Percentiles rank a stretch among this genome's conserved stretches.
These are phyloP conservation scores for Diaporthe eres DNA, from an alignment of 2,329 filamentous ascomycete species.

Conservation along the genomic window DNA sequence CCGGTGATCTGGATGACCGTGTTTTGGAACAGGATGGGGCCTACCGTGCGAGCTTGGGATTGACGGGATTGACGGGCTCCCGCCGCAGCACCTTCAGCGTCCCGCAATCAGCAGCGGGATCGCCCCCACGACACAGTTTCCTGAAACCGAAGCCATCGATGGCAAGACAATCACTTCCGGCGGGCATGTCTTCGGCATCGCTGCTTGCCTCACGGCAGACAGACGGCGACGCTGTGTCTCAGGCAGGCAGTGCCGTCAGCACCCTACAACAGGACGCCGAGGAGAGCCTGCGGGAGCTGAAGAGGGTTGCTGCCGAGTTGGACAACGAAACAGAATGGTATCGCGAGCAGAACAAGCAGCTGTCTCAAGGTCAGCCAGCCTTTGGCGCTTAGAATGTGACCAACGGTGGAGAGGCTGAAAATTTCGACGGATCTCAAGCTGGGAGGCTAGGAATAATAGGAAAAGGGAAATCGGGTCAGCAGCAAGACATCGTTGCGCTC, in stretches of 20 bases:
- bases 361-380: conserved; percentile 49
- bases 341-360: conserved; percentile 58
- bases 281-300: conserved; percentile 59
- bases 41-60: conserved; percentile 39
- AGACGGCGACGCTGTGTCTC: conserved; percentile 26
- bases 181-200: conserved; percentile 32
- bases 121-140: conserved; percentile 35
- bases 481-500: not conserved
- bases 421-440: not conserved
- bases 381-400: conserved; percentile 51
- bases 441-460: not conserved
- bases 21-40: conserved; percentile 40
- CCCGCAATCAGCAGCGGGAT: conserved; percentile 34
- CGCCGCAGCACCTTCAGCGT: conserved; percentile 37
- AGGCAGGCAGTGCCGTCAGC: conserved; percentile 58
- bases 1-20: conserved; percentile 39
- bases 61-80: conserved; percentile 38
- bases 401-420: conserved; percentile 45
- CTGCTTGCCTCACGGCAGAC: conserved; percentile 23
- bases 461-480: not conserved
- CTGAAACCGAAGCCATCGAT: conserved; percentile 15
- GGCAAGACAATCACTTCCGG: conserved; percentile 36
- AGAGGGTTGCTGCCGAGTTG: conserved; percentile 59
- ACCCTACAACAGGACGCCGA: conserved; percentile 49
- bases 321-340: conserved; percentile 64